These are phyloP conservation scores for Infundibulicybe gibba DNA, from an alignment of 768 basidiomycete species.

Conservation along the genomic window DNA sequence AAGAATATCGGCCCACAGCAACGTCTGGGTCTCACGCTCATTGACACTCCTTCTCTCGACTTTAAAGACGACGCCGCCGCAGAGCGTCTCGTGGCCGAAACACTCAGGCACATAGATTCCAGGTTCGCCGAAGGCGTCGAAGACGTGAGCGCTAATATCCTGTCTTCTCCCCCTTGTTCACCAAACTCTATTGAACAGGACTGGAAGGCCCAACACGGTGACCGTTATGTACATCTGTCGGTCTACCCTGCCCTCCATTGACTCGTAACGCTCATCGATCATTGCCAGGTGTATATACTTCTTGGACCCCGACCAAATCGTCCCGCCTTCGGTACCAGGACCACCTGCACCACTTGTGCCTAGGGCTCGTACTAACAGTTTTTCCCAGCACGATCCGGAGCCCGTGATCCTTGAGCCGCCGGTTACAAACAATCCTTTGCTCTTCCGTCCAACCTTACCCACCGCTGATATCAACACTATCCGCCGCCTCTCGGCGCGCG, in stretches of 20 bases:
- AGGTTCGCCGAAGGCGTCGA: conserved; percentile 72
- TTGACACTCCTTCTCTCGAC: conserved; percentile 84
- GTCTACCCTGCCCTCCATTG: conserved; percentile 23
- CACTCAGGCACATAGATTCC: conserved; percentile 67
- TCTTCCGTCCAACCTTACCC: conserved; percentile 66
- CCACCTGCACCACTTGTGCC: conserved; percentile 67
- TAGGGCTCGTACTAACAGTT: conserved; percentile 66
- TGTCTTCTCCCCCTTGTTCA: conserved; percentile 11
- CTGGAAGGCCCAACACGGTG: conserved; percentile 63
- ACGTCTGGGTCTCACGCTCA: conserved; percentile 61
- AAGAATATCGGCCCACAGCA: conserved; percentile 41
- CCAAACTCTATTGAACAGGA: conserved; percentile 43
- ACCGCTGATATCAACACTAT: conserved; percentile 72
- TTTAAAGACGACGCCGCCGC: conserved; percentile 60
- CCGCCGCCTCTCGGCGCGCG: conserved; percentile 73
- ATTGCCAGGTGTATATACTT: conserved; percentile 76
- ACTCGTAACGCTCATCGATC: conserved; percentile 11
- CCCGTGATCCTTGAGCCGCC: conserved; percentile 81
- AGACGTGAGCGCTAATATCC: conserved; percentile 55
- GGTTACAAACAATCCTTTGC: conserved; percentile 66
- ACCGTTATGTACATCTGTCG: conserved; percentile 82
- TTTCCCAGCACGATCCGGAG: conserved; percentile 68
- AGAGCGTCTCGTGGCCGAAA: conserved; percentile 64
- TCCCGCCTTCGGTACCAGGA: conserved; percentile 64
- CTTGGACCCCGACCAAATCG: conserved; percentile 78